Conservation (phyloP, 2,329 filamentous ascomycete species). For the Aspergillus tubingensis region DNA sequence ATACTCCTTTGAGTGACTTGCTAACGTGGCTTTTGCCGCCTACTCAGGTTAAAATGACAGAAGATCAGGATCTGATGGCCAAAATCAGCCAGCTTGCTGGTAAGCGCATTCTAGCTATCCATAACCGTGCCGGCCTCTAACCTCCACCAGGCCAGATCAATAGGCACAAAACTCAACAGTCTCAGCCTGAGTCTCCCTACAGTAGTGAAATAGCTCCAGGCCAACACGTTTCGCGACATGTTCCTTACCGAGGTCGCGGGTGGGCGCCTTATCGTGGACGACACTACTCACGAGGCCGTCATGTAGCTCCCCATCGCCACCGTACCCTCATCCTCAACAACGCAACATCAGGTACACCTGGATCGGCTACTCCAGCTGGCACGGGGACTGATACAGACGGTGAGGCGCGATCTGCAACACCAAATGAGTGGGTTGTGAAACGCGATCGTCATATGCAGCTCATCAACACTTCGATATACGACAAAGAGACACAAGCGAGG, state of each 20-base stretch:
- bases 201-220: conserved; percentile 23
- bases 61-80: conserved; percentile 57
- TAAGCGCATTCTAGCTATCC: conserved; percentile 45
- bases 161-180: conserved; percentile 66
- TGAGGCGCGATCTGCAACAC: conserved; percentile 30
- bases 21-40: conserved; percentile 10
- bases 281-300: conserved; percentile 38
- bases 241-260: conserved; percentile 35
- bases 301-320: conserved; percentile 52
- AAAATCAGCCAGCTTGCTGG: conserved; percentile 61
- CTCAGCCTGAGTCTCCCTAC: conserved; percentile 25
- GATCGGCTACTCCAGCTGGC: conserved; percentile 27
- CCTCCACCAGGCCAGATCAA: conserved; percentile 70
- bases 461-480: conserved; percentile 77
- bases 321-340: conserved; percentile 68
- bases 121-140: conserved; percentile 13
- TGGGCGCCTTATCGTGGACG: conserved; percentile 49
- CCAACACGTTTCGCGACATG: conserved; percentile 32
- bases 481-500: conserved; percentile 69
- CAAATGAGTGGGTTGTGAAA: conserved; percentile 67
- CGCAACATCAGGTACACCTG: conserved; percentile 24
- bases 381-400: conserved; percentile 30
- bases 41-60: conserved; percentile 47
- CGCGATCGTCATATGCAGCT: conserved; percentile 77
- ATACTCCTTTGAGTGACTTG: not conserved